Conservation (phyloP, 768 basidiomycete species). For the Lactarius tabidus region DNA sequence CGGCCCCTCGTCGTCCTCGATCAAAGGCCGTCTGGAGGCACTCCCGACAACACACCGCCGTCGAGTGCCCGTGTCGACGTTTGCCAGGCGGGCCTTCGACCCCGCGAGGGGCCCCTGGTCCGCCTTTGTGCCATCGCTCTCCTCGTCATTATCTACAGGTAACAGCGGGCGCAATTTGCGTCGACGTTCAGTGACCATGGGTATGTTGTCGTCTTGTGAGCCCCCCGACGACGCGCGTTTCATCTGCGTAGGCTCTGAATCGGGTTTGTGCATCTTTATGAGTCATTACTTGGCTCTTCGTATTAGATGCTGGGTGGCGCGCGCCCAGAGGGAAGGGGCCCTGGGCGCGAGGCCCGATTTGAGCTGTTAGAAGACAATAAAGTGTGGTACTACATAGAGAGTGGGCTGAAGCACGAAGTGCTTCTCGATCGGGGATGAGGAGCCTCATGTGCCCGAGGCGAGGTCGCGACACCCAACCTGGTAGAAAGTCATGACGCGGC, state of each 20-base stretch:
- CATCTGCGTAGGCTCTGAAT: slow-evolving; percentile 38
- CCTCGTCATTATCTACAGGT: slow-evolving; percentile 49
- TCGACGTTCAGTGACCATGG: slow-evolving; percentile 41
- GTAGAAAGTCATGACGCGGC: no score
- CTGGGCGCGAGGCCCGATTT: no score
- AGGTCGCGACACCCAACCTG: no score
- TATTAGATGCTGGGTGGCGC: no score
- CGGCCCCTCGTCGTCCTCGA: slow-evolving; percentile 51
- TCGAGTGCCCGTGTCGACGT: slow-evolving; percentile 55
- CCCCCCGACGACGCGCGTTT: slow-evolving; percentile 9
- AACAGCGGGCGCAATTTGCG: slow-evolving; percentile 52
- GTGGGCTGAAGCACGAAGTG: no score
- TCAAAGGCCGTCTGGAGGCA: slow-evolving; percentile 31
- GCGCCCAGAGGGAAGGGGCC: no score
- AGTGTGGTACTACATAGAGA: no score
- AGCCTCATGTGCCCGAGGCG: no score
- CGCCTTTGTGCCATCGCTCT: slow-evolving; percentile 67
- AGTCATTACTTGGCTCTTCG: no score
- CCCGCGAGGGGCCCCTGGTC: slow-evolving; percentile 53
- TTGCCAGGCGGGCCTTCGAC: slow-evolving; percentile 44
- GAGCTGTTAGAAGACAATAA: no score
- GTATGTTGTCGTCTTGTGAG: no score
- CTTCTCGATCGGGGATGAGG: no score
- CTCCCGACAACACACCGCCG: slow-evolving; percentile 38
- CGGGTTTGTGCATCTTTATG: slow-evolving; percentile 93